Evolutionary conservation across 1,284 basidiomycete genomes (phyloP).

Genomic region (Pulchroboletus neoregius): DNA sequence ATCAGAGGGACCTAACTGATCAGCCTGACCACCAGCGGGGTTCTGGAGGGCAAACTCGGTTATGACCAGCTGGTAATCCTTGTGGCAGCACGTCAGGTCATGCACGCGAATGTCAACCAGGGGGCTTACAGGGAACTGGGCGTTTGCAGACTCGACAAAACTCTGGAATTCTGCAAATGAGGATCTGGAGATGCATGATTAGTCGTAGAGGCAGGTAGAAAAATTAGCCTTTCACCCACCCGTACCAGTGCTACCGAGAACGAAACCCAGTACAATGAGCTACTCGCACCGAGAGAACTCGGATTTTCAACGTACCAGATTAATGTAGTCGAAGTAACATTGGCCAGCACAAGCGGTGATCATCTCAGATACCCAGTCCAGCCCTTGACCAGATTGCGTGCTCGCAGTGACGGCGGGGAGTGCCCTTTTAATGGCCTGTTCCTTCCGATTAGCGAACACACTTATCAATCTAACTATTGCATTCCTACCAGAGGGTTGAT

Average conservation of each 20-base stretch:
- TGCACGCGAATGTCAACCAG: neutral
- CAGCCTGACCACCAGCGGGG: constrained; percentile 33
- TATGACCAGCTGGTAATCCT: constrained; percentile 25
- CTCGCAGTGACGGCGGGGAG: constrained; percentile 37
- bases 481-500: constrained; percentile 37
- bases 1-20: constrained; percentile 25
- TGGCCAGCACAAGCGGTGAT: constrained; percentile 30
- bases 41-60: constrained; percentile 34
- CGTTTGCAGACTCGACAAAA: constrained; percentile 27
- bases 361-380: constrained; percentile 36
- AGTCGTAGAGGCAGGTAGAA: neutral
- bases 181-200: constrained; percentile 9
- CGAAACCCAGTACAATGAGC: neutral
- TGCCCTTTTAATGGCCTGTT: constrained; percentile 33
- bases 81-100: constrained; percentile 5
- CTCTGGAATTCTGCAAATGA: constrained; percentile 30
- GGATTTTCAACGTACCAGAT: constrained; percentile 21
- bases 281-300: neutral
- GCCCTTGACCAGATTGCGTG: constrained; percentile 26
- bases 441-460: neutral
- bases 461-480: neutral
- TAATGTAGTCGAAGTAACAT: constrained; percentile 35
- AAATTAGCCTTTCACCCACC: constrained; percentile 11
- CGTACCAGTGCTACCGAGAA: constrained; percentile 34
- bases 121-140: constrained; percentile 29